A percentile compares a stretch with the other conserved stretches of the same genome.
Conservation (phyloP, 306 rosid species). For the Dalbergia oliveri region DNA sequence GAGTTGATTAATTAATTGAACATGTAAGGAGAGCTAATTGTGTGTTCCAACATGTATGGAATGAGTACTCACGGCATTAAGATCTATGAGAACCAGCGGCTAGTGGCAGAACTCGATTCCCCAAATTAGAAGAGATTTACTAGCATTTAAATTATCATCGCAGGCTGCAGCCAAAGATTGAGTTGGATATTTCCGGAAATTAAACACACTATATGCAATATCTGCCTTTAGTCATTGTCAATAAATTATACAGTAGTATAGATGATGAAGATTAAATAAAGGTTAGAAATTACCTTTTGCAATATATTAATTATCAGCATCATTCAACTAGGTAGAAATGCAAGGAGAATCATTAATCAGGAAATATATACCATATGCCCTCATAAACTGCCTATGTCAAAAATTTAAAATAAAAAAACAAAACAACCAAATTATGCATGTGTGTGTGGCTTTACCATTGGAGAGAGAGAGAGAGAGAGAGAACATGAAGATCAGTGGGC, state of each 20-base stretch:
- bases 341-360: not conserved
- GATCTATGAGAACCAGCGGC: constrained; percentile 2
- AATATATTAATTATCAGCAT: no score
- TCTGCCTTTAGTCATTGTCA: constrained; percentile 11
- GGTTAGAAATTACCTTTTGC: not conserved
- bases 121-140: not conserved
- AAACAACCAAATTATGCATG: not conserved
- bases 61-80: constrained; percentile 1
- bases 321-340: not conserved
- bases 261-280: not conserved
- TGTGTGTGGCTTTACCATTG: constrained; percentile 3
- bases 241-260: not conserved
- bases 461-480: not conserved
- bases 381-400: constrained; percentile 12
- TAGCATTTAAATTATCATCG: not conserved
- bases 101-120: not conserved
- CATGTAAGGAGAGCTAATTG: no score
- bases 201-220: constrained; percentile 10
- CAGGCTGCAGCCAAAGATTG: constrained; percentile 15
- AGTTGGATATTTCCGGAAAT: not conserved
- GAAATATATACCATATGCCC: not conserved
- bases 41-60: no score
- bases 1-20: no score
- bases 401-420: not conserved
- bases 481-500: constrained; percentile 38